Percentiles rank a stretch among this genome's conserved stretches.
Conservation (phyloP, 2,329 filamentous ascomycete genomes). For the Capronia coronata region DNA sequence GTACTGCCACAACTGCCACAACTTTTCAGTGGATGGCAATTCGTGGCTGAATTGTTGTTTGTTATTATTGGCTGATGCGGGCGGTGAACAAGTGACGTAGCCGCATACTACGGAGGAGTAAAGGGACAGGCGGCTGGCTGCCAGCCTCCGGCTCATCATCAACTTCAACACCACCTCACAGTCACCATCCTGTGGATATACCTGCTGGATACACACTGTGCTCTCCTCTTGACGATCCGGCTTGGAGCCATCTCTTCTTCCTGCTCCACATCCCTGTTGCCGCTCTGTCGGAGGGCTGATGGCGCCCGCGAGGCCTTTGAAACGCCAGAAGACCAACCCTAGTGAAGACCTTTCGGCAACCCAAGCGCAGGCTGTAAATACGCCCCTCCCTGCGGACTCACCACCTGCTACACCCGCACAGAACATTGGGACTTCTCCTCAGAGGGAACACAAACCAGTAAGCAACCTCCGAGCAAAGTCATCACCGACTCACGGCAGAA, state of each 20-base stretch:
- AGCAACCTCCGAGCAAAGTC: not conserved
- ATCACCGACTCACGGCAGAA: not conserved
- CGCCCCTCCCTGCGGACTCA: slow-evolving; percentile 20
- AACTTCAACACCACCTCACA: not conserved
- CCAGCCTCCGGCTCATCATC: not conserved
- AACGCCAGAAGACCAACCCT: slow-evolving; percentile 28
- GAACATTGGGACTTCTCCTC: not conserved
- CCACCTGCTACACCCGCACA: slow-evolving; percentile 3
- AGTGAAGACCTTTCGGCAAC: slow-evolving; percentile 9
- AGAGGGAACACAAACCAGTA: slow-evolving; percentile 16
- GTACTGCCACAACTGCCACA: not conserved
- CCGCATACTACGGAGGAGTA: no score
- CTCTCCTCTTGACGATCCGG: no score
- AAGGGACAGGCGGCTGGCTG: not conserved
- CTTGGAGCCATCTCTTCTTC: not conserved
- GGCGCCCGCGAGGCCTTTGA: slow-evolving; percentile 25
- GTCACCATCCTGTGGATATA: no score
- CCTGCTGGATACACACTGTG: no score
- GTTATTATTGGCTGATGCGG: not conserved
- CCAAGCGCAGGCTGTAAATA: slow-evolving; percentile 14
- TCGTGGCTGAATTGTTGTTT: not conserved
- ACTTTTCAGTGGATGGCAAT: not conserved
- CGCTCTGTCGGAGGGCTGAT: slow-evolving; percentile 11
- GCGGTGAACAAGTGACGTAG: not conserved
- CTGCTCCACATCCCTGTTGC: not conserved